Base-by-base conservation (phyloP, 2,329 filamentous ascomycete species). In the Hymenoscyphus occultus region DNA sequence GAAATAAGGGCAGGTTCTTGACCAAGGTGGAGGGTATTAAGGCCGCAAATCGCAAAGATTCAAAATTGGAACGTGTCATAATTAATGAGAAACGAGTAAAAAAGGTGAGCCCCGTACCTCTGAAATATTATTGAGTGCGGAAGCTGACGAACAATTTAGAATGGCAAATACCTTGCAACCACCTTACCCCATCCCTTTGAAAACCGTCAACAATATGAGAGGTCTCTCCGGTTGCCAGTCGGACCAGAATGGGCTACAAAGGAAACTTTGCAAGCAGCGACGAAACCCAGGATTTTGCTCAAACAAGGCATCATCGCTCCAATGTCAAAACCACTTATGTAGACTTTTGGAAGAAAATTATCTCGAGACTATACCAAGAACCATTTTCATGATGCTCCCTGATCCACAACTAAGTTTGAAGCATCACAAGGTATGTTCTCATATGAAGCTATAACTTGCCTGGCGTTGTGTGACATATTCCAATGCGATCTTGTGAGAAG, bases 241-340 rank as follows among this genome's bases (percentile, higher is more conserved):
- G 95, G 95, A 1, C 92, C 90, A 16, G 94, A 99, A 78, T 99
- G 94, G 93, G 88, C 89, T 71, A 98, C 94, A n/a, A 97, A 97
- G 84, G 88, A 92, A 80, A 92, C 90, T 14, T 95, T 95, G 84
- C 93, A 98, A 81, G 87, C 90, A 72, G 86, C 86, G 67, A 96
- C 91, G 66, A 96, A 94, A 84, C 95, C 95, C 65, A 87, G 92
- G 72, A 85, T 98, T 70, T 82, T 98, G 77, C 81, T 97, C 77
- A 97, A 96, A 82, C 91, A 93, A 79, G 95, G 95, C 58, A 84
- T 96, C 70, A 93, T 99, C 77, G 85, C 87, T 73, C 91, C 95
- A 51, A 91, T 99, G 85, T 87, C 89, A 65, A 93, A 90, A 80
- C 94, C 94, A 40, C 63, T 76, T 35, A 63, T 75, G 48, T 75